Evolutionary conservation across 73 alveolate species (phyloP).

Genomic region (Paramecium bursaria): DNA sequence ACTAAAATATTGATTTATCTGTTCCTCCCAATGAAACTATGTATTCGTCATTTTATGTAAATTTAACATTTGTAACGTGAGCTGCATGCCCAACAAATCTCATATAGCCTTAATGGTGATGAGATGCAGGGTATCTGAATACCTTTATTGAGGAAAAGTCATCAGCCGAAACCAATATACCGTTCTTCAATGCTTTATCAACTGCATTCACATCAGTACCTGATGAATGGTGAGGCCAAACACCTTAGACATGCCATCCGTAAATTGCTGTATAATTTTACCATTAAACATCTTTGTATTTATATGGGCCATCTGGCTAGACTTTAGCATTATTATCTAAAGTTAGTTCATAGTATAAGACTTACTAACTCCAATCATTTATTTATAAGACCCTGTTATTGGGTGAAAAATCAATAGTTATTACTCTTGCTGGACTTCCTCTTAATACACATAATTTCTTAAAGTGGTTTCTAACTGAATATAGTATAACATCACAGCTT

Average conservation of each 20-base stretch:
- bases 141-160: conserved; percentile 96
- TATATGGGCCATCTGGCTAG: conserved; percentile 81
- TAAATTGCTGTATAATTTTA: conserved; percentile 77
- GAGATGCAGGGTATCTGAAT: conserved; percentile 93
- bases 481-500: conserved; percentile 85
- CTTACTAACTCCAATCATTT: conserved; percentile 92
- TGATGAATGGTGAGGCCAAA: conserved; percentile 97
- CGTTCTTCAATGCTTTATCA: conserved; percentile 88
- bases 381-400: conserved; percentile 87
- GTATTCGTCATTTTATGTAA: conserved; percentile 80
- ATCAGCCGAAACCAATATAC: conserved; percentile 97
- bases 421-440: conserved; percentile 93
- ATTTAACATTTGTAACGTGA: conserved; percentile 94
- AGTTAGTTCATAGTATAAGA: conserved; percentile 87
- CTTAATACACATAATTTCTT: conserved; percentile 82
- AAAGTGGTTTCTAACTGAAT: conserved; percentile 85
- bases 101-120: conserved; percentile 83
- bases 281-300: conserved; percentile 90
- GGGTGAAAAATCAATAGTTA: conserved; percentile 94
- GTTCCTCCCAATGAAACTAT: conserved; percentile 97
- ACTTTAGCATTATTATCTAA: conserved; percentile 86
- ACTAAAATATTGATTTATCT: conserved; percentile 94
- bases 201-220: conserved; percentile 96
- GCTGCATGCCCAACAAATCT: conserved; percentile 84
- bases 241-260: conserved; percentile 98